A percentile compares a stretch with the other conserved stretches of the same genome.
These are phyloP conservation scores for Aspergillus sp. DNA, from an alignment of 2,329 filamentous ascomycete species.

Conservation along the genomic window DNA sequence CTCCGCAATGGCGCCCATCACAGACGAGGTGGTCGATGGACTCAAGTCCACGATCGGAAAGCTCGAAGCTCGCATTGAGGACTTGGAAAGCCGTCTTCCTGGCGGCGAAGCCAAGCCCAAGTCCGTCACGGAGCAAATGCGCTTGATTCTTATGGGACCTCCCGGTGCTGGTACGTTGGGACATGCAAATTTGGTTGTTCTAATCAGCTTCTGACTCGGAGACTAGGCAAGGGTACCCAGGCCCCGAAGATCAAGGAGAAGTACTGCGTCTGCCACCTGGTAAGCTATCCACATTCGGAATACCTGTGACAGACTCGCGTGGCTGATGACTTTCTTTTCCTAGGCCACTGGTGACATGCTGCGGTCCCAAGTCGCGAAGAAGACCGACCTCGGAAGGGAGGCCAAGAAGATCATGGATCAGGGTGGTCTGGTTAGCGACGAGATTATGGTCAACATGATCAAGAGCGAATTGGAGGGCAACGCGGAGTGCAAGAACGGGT, in stretches of 20 bases:
- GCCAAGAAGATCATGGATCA: conserved; percentile 99
- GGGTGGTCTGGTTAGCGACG: conserved; percentile 94
- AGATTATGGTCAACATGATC: conserved; percentile 99
- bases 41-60: conserved; percentile 80
- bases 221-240: conserved; percentile 93
- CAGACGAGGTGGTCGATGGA: conserved; percentile 75
- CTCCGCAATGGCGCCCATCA: conserved; percentile 78
- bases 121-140: conserved; percentile 65
- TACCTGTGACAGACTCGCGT: too few species aligned
- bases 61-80: conserved; percentile 82
- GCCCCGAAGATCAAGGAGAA: conserved; percentile 97
- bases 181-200: background rate
- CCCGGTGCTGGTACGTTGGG: conserved; percentile 78
- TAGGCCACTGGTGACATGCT: conserved; percentile 99
- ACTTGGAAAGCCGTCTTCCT: conserved; percentile 76
- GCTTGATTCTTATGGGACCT: conserved; percentile 97
- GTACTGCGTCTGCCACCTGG: conserved; percentile 95
- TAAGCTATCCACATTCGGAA: conserved; percentile 49
- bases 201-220: conserved; percentile 15
- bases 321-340: background rate
- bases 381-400: conserved; percentile 89
- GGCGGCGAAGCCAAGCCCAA: conserved; percentile 49
- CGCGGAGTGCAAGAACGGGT: conserved; percentile 95
- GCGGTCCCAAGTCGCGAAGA: conserved; percentile 95
- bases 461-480: conserved; percentile 94